A percentile compares a stretch with the other conserved stretches of the same genome.
Evolutionary conservation across 2,329 filamentous ascomycete genomes (phyloP).

Genomic region (Arthrinium phaeospermum): DNA sequence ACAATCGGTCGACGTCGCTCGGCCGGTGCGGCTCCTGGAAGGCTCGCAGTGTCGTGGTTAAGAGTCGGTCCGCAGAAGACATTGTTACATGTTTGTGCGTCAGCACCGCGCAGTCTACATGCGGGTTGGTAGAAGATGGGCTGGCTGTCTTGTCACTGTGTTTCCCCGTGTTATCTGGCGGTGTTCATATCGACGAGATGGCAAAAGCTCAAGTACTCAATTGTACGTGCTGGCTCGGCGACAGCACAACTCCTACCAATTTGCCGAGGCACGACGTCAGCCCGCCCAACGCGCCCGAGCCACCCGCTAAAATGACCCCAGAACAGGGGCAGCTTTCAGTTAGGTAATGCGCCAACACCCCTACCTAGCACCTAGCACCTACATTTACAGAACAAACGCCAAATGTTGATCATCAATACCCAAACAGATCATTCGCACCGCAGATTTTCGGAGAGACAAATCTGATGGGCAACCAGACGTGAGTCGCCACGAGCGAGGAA

Average conservation of each 20-base stretch:
- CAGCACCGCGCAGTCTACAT: background rate
- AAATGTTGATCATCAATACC: background rate
- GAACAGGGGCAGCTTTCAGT: conserved; percentile 13
- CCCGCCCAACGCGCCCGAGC: background rate
- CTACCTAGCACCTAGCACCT: conserved; percentile 18
- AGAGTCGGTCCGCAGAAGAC: conserved; percentile 69
- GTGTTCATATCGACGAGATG: background rate
- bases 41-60: conserved; percentile 68
- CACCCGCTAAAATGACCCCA: background rate
- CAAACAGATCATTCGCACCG: background rate
- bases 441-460: background rate
- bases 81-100: conserved; percentile 46
- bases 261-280: conserved; percentile 37
- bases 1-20: conserved; percentile 58
- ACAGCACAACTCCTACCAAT: conserved; percentile 17
- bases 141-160: background rate
- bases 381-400: background rate
- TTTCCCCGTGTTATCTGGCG: background rate
- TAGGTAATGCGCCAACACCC: conserved; percentile 21
- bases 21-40: conserved; percentile 61
- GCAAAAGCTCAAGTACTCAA: background rate
- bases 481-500: conserved; percentile 2
- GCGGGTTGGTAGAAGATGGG: background rate
- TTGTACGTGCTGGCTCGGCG: conserved; percentile 13
- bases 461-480: conserved; percentile 32